phyloP scores from a whole-genome alignment of 345 rosid species.

The Citrus sinensis region DNA sequence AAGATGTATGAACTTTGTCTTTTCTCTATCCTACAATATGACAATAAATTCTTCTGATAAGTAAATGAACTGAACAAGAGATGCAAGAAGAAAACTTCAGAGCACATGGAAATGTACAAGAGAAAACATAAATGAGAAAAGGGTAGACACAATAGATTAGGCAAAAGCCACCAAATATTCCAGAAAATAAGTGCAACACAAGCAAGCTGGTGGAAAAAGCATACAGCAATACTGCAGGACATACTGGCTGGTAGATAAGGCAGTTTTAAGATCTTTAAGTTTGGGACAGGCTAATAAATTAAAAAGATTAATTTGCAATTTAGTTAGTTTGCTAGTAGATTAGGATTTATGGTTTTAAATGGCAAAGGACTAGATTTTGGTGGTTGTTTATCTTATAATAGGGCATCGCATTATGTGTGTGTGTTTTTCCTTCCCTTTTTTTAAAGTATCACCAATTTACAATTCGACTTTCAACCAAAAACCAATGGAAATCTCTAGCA shows the following conservation, averaged over 20 bases:
- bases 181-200: not conserved
- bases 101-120: not conserved
- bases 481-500: not conserved
- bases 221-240: not conserved
- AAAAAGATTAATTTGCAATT: not conserved
- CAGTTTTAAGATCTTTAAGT: not conserved
- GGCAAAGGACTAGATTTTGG: not conserved
- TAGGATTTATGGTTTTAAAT: not conserved
- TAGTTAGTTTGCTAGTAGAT: not conserved
- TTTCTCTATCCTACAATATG: no score
- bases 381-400: not conserved
- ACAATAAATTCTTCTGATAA: not conserved
- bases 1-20: not conserved
- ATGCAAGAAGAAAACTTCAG: not conserved
- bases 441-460: not conserved
- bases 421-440: no score
- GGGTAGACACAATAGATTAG: not conserved
- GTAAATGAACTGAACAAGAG: not conserved
- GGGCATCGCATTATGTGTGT: not conserved
- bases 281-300: not conserved
- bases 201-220: not conserved
- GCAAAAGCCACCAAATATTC: not conserved
- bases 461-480: not conserved
- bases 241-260: not conserved
- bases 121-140: not conserved